Conservation (phyloP, 2,329 filamentous ascomycete genomes). For the Atkinsonella texensis region DNA sequence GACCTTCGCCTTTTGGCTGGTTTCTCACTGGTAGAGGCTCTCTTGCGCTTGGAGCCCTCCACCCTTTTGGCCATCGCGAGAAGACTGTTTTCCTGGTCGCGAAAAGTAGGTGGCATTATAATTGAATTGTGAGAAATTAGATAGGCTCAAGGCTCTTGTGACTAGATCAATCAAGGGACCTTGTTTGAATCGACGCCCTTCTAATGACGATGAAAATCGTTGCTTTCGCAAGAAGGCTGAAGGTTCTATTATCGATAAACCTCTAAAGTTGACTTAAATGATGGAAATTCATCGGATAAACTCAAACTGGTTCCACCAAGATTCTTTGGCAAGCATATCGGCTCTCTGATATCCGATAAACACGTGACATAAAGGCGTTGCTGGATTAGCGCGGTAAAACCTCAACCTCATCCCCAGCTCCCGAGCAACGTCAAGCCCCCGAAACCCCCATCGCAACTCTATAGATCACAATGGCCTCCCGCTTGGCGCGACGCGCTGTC, state of each 20-base stretch:
- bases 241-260: not conserved
- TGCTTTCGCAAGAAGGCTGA: not conserved
- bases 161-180: no score
- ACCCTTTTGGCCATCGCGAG: constrained; percentile 15
- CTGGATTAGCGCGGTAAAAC: constrained; percentile 37
- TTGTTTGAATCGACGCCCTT: not conserved
- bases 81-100: not conserved
- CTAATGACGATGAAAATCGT: not conserved
- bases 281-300: constrained; percentile 14
- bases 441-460: constrained; percentile 42
- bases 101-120: no score
- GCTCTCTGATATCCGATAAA: constrained; percentile 5
- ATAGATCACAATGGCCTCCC: constrained; percentile 84
- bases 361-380: constrained; percentile 27
- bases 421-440: constrained; percentile 31
- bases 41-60: constrained; percentile 37
- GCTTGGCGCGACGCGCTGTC: constrained; percentile 88
- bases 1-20: constrained; percentile 40
- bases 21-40: constrained; percentile 28
- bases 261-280: no score
- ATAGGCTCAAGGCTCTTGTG: no score
- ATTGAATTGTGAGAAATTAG: no score
- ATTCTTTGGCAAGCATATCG: not conserved
- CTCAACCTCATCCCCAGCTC: constrained; percentile 35
- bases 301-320: not conserved